These are phyloP conservation scores for cucumber (Cucumis sativus) DNA, from an alignment of 306 rosid genomes.

Conservation along the genomic window DNA sequence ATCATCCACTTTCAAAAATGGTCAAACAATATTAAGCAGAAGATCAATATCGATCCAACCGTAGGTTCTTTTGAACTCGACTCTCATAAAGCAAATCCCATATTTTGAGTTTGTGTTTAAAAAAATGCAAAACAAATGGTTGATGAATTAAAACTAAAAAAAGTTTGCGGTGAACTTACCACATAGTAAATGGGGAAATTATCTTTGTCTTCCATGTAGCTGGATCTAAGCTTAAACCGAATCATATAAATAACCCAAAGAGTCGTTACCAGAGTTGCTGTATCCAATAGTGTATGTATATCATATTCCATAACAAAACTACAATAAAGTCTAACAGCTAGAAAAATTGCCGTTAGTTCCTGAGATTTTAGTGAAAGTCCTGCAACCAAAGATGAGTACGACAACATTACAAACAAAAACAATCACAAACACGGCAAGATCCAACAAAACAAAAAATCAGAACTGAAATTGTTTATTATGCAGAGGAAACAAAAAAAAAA, in stretches of 20 bases:
- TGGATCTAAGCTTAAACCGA: constrained; percentile 46
- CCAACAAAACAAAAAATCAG: background rate
- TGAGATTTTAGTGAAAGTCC: constrained; percentile 76
- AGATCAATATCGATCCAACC: background rate
- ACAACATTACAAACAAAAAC: background rate
- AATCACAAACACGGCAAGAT: background rate
- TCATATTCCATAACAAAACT: constrained; percentile 82
- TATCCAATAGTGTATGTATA: constrained; percentile 61
- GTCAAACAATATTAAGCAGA: background rate
- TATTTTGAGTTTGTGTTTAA: background rate
- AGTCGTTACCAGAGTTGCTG: constrained; percentile 55
- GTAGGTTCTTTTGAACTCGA: background rate
- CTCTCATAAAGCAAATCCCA: background rate
- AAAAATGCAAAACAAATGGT: background rate
- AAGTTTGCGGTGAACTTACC: constrained; percentile 21
- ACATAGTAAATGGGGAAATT: constrained; percentile 52
- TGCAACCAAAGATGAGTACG: constrained; percentile 16
- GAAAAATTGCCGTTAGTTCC: constrained; percentile 64
- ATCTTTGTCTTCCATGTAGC: constrained; percentile 62
- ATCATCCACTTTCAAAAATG: background rate
- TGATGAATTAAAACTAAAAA: background rate
- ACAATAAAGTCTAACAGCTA: constrained; percentile 63
- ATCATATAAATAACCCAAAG: constrained; percentile 72
- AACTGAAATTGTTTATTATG: background rate
- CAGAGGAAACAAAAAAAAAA: background rate